Percentiles rank a stretch among this genome's conserved stretches.
Evolutionary conservation across 1,139 yeast species (phyloP).

Genomic region (Saccharomycopsis crataegensis): DNA sequence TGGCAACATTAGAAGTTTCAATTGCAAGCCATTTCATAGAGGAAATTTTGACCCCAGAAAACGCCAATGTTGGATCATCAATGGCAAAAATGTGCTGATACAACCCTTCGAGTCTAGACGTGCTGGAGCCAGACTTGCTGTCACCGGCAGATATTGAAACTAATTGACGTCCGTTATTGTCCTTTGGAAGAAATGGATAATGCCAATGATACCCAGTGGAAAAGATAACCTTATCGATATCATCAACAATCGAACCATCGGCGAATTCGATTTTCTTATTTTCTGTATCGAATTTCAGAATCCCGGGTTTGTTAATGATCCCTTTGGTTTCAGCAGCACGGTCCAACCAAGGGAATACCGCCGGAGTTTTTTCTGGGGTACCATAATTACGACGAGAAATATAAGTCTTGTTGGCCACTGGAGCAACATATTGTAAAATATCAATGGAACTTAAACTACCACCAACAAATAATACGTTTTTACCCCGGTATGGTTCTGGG

Average conservation of each 20-base stretch:
- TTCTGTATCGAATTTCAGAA: constrained; percentile 23
- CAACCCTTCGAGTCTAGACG: constrained; percentile 27
- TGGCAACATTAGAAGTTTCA: constrained; percentile 26
- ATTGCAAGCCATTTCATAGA: constrained; percentile 26
- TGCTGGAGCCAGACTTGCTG: constrained; percentile 13
- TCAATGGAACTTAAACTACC: constrained; percentile 46
- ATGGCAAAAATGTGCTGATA: constrained; percentile 35
- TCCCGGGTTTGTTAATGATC: constrained; percentile 31
- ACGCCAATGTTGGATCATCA: constrained; percentile 36
- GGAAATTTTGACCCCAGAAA: constrained; percentile 27
- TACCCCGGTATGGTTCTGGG: constrained; percentile 29
- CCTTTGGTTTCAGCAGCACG: constrained; percentile 35
- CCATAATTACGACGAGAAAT: constrained; percentile 29
- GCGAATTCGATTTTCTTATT: constrained; percentile 28
- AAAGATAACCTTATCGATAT: constrained; percentile 35
- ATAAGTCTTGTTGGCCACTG: constrained; percentile 34
- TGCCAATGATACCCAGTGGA: constrained; percentile 42
- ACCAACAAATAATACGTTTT: constrained; percentile 43
- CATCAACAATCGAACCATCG: constrained; percentile 31
- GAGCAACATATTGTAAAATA: constrained; percentile 42
- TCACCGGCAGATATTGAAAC: neutral
- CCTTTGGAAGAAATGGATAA: constrained; percentile 31
- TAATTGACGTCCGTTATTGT: constrained; percentile 1
- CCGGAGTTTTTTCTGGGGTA: constrained; percentile 20
- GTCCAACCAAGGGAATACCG: constrained; percentile 27